A percentile compares a stretch with the other conserved stretches of the same genome.
phyloP scores from a whole-genome alignment of 495 filamentous ascomycete species.

The Rhizodiscina lignyota region DNA sequence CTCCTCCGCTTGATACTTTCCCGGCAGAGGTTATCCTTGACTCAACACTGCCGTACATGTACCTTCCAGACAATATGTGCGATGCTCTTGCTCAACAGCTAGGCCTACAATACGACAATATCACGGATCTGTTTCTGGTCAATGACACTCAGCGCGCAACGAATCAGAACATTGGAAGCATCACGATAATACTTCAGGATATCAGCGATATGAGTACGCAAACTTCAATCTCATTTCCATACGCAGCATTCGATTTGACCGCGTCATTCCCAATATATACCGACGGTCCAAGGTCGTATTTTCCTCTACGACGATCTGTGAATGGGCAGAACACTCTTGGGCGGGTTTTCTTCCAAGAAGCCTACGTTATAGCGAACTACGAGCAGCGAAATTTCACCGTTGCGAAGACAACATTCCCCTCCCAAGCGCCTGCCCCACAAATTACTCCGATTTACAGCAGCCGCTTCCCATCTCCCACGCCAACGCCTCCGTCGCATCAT shows the following conservation, averaged over 20 bases:
- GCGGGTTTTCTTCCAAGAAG: slow-evolving; percentile 38
- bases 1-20: neutral
- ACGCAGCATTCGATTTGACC: slow-evolving; percentile 31
- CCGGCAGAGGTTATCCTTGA: slow-evolving; percentile 21
- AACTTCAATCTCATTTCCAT: slow-evolving; percentile 33
- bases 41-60: slow-evolving; percentile 33
- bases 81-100: slow-evolving; percentile 33
- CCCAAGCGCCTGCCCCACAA: neutral
- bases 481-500: neutral
- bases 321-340: slow-evolving; percentile 38
- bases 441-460: neutral
- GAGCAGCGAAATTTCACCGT: slow-evolving; percentile 29
- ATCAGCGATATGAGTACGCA: slow-evolving; percentile 19
- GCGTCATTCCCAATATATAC: slow-evolving; percentile 7
- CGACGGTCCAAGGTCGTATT: slow-evolving; percentile 30
- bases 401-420: neutral
- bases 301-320: slow-evolving; percentile 24
- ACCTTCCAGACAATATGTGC: slow-evolving; percentile 33
- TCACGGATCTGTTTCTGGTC: slow-evolving; percentile 28
- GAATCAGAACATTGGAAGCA: slow-evolving; percentile 12
- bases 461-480: neutral
- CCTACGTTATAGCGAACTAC: slow-evolving; percentile 30
- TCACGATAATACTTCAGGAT: slow-evolving; percentile 27
- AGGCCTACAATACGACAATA: slow-evolving; percentile 26
- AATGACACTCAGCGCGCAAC: slow-evolving; percentile 24